Evolutionary conservation across 2,329 filamentous ascomycete species (phyloP).

Genomic region (Phialophora tarda): DNA sequence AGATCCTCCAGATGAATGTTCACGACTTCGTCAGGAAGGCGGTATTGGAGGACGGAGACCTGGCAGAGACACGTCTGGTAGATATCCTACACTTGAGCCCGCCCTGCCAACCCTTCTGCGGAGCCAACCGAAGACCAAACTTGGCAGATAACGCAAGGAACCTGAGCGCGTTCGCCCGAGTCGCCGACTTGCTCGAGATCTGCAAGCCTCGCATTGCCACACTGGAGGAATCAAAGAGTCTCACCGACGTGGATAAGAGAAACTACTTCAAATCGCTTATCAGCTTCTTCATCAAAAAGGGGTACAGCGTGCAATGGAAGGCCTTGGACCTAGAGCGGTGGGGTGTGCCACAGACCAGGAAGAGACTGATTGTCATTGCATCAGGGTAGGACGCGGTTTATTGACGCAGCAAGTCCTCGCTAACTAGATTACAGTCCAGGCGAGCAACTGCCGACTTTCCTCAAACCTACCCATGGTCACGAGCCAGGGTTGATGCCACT

Average conservation of each 20-base stretch:
- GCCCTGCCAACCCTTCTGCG: constrained; percentile 77
- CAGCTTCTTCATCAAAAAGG: constrained; percentile 65
- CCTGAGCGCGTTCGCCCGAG: constrained; percentile 59
- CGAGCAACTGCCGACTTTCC: constrained; percentile 70
- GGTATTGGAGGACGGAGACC: not conserved
- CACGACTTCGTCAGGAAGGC: constrained; percentile 50
- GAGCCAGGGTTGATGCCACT: constrained; percentile 44
- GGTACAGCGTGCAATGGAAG: constrained; percentile 74
- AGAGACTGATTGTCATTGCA: constrained; percentile 59
- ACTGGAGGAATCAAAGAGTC: constrained; percentile 77
- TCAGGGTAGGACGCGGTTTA: constrained; percentile 53
- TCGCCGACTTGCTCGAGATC: constrained; percentile 61
- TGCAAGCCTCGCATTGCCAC: constrained; percentile 72
- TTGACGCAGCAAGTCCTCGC: constrained; percentile 52
- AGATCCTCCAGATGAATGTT: constrained; percentile 46
- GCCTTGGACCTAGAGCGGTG: constrained; percentile 59
- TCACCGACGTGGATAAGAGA: constrained; percentile 60
- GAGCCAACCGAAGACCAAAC: constrained; percentile 65
- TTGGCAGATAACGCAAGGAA: constrained; percentile 70
- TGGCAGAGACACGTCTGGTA: constrained; percentile 47
- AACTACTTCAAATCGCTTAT: constrained; percentile 66
- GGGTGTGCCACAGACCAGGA: constrained; percentile 57
- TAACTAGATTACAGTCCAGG: constrained; percentile 64
- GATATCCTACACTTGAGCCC: constrained; percentile 78
- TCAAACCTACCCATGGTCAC: constrained; percentile 62